Evolutionary conservation across 129 eudicot species (phyloP), one percentile per base, ranked within the genome.

Genomic region (Heracleum sosnowskyi): DNA sequence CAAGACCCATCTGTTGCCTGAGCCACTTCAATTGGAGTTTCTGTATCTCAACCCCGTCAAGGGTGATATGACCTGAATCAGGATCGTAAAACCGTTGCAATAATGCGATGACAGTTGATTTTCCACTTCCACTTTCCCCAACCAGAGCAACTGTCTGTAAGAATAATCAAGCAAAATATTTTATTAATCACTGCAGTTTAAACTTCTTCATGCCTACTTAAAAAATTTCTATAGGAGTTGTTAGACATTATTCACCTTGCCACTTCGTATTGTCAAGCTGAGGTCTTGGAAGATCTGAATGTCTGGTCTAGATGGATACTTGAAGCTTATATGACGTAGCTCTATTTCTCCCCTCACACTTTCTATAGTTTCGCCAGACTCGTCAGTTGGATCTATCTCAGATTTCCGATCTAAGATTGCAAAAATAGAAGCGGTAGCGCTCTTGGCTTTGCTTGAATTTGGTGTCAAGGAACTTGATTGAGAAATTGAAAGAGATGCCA

Each of bases 111-210:
- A 91, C 89, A 0, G 93, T 89, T 11, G 97, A 89, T 75, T 91
- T 89, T 68, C 93, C 93, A 28, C 97, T 82, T 69, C 97, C 94
- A 76, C 94, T 89, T 83, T 91, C 94, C 11, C 94, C 97, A 78
- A 89, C 94, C 80, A 89, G 76, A 3, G 92, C 94, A 36, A 91
- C 93, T 3, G 94, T 84, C 89, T 89, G 86, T 20, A 68, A 66
- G 29, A 28, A 41, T 7, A 37, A 26, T 35, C 46, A 24, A 20
- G 33, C 20, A 55, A 31, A 35, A 34, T 69, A 7, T 51, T 12
- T 9, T 42, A 74, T 18, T n/a, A 36, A 36, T 22, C 24, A 11
- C 36, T 28, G 77, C 40, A 44, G 1, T 42, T 29, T 0, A 44
- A 0, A 40, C 18, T 20, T 74, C 6, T 13, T 22, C 3, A 12